Base-by-base conservation (phyloP, 768 basidiomycete species). In the Tylopilus plumbeoviolaceoides region DNA sequence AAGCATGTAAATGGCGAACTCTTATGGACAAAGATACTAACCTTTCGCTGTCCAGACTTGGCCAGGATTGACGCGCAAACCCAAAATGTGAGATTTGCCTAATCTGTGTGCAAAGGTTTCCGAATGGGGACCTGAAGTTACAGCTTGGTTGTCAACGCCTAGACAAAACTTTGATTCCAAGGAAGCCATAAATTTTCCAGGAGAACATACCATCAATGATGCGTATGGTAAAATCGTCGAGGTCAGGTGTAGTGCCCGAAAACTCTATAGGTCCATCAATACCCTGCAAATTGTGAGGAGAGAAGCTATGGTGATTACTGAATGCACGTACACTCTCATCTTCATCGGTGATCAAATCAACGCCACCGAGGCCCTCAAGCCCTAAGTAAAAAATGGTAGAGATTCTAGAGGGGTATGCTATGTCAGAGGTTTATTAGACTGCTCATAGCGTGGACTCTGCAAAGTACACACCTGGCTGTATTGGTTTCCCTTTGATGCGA, bases 321-420 rank as follows among this genome's bases (percentile, higher is more conserved):
- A n/a, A 30, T 38, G 17, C 15, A 68, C 80, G 21, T 58, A 92
- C 91, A 67, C 88, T 80, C 55, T 89, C 82, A 46, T 85, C 74
- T 61, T 86, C 84, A 30, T 85, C 84, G 0, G 83, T 87, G 46
- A 89, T 85, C 77, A 97, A 78, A 53, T 89, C 83, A 23, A 98
- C 54, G 3, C 79, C 83, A 14, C 95, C 94, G 1, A 94, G 72
- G 0, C 94, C 95, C 61, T 98, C 93, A 28, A 95, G 70, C 0
- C 92, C 93, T 57, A 88, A 72, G 63, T 98, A 95, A 65, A 92
- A 95, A 47, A 98, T 79, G 2, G 87, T 74, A 2, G 93, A 91
- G 28, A 86, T 79, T 21, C 83, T 77, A 20, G 85, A 86, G 9
- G 81, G 75, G 40, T 73, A 65, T 17, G 58, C 75, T 74, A 47